These are phyloP conservation scores for Pichia nanzhaoensis DNA, from an alignment of 805 yeast species.

Conservation along the genomic window DNA sequence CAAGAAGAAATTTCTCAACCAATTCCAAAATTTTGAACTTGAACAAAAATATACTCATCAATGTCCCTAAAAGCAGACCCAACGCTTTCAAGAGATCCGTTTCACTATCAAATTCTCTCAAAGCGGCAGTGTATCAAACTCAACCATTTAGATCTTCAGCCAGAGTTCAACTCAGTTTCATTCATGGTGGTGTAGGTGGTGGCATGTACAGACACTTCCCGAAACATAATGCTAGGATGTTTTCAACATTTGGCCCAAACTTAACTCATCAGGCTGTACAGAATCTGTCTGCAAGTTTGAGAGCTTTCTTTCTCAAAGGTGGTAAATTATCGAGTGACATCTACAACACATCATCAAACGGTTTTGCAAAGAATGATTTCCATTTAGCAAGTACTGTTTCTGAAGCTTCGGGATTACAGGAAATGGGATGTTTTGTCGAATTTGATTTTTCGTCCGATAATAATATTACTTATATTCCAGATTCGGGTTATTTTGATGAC, in stretches of 20 bases:
- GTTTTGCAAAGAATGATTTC: constrained; percentile 28
- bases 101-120: constrained; percentile 12
- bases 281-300: constrained; percentile 45
- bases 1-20: constrained; percentile 25
- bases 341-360: too few species aligned
- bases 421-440: constrained; percentile 50
- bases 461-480: constrained; percentile 13
- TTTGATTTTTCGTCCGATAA: constrained; percentile 37
- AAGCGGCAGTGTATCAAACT: constrained; percentile 20
- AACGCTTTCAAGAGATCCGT: constrained; percentile 2
- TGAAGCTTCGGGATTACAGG: constrained; percentile 14
- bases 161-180: constrained; percentile 13
- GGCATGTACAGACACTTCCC: constrained; percentile 33
- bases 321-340: constrained; percentile 16
- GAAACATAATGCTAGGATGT: constrained; percentile 33
- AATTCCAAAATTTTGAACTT: not conserved
- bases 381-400: constrained; percentile 32
- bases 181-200: constrained; percentile 15
- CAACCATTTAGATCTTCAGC: constrained; percentile 25
- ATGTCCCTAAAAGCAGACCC: not conserved
- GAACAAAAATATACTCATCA: not conserved
- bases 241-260: constrained; percentile 32
- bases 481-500: constrained; percentile 24
- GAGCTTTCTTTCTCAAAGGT: constrained; percentile 32
- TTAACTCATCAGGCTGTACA: constrained; percentile 50